Evolutionary conservation across 176 grass and related monocot species (phyloP).

Genomic region (Zea mays): Zm-B73-REFERENCE-NAM-5.0 NC_050098.1:7184501-7185000

Average conservation of each 20-base stretch:
- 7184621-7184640: too few relatives aligned
- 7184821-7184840: not conserved
- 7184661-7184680: too few relatives aligned
- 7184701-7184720: not conserved
- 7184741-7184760: not conserved
- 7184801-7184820: slow-evolving; percentile 10
- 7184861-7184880: not conserved
- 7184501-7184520: too few relatives aligned
- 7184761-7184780: not conserved
- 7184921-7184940: slow-evolving; percentile 26
- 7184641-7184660: too few relatives aligned
- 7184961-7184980: not conserved
- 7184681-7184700: too few relatives aligned
- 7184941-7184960: slow-evolving; percentile 27
- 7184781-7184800: not conserved
- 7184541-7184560: too few relatives aligned
- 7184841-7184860: not conserved
- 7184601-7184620: too few relatives aligned
- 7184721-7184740: slow-evolving; percentile 30
- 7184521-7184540: too few relatives aligned
- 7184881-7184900: slow-evolving; percentile 45
- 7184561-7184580: too few relatives aligned
- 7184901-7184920: slow-evolving; percentile 23
- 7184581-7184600: too few relatives aligned
- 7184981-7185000: not conserved